phyloP scores from a whole-genome alignment of 1,284 basidiomycete species.

The Boletus sp. region DNA sequence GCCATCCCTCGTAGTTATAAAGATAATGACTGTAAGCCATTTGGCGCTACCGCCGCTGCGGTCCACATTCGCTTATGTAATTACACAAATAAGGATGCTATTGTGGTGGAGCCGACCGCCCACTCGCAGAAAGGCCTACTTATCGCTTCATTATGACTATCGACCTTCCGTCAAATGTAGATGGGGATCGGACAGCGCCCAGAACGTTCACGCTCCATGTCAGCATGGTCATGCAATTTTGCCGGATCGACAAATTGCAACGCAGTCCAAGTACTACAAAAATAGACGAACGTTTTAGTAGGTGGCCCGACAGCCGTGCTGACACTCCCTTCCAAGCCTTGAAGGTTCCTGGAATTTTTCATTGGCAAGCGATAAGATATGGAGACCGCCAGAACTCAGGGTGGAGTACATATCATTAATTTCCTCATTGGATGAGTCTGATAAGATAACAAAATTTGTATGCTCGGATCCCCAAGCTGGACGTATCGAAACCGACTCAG shows the following conservation, averaged over 20 bases:
- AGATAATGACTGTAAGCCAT: neutral
- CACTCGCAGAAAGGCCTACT: conserved; percentile 32
- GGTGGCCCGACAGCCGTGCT: conserved; percentile 12
- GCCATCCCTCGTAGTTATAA: conserved; percentile 30
- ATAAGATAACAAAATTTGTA: conserved; percentile 10
- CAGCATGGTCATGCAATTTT: neutral
- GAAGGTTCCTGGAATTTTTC: neutral
- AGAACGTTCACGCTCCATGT: neutral
- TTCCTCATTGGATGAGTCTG: conserved; percentile 21
- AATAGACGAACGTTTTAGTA: neutral
- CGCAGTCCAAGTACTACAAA: conserved; percentile 8
- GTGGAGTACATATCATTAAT: conserved; percentile 11
- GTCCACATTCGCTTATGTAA: conserved; percentile 28
- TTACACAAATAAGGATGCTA: conserved; percentile 8
- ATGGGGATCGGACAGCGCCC: neutral
- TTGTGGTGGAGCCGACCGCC: conserved; percentile 1
- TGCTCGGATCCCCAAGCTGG: neutral
- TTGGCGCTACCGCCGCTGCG: conserved; percentile 15
- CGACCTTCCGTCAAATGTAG: neutral
- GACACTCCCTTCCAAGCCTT: neutral
- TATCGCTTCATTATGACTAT: conserved; percentile 14
- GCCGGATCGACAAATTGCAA: neutral
- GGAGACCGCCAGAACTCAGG: neutral
- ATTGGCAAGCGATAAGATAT: conserved; percentile 9
- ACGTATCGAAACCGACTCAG: neutral